Conservation (phyloP, 495 filamentous ascomycete species). For the Annulohypoxylon nitens region DNA sequence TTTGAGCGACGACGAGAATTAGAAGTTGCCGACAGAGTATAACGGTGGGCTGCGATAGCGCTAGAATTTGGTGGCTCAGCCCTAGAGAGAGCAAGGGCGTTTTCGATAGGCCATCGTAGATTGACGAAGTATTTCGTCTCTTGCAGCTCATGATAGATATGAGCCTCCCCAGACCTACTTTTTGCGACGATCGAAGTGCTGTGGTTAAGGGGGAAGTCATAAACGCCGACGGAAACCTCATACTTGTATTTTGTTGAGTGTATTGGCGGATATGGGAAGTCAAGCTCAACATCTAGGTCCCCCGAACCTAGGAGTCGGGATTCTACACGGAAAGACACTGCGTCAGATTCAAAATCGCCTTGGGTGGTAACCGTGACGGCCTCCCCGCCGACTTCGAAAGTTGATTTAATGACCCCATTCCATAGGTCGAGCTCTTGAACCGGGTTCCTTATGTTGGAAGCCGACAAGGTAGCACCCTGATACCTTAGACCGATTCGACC, state of each 20-base stretch:
- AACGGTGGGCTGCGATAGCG: conserved; percentile 38
- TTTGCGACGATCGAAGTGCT: conserved; percentile 30
- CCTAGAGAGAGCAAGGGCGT: conserved; percentile 40
- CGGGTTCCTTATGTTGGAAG: conserved; percentile 43
- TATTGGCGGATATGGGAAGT: conserved; percentile 58
- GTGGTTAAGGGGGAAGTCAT: conserved; percentile 51
- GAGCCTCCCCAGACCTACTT: conserved; percentile 37
- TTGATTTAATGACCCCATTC: conserved; percentile 54
- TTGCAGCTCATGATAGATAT: conserved; percentile 55
- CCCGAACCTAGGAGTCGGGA: conserved; percentile 50
- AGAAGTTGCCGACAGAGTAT: conserved; percentile 26
- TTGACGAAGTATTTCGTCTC: conserved; percentile 56
- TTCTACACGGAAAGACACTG: conserved; percentile 53
- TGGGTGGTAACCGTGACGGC: conserved; percentile 53
- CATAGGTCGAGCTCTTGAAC: conserved; percentile 56
- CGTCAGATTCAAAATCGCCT: conserved; percentile 55
- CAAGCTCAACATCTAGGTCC: conserved; percentile 54
- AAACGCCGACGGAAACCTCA: conserved; percentile 54
- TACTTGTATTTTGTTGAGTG: conserved; percentile 51
- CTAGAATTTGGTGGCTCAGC: conserved; percentile 33
- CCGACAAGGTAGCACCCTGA: conserved; percentile 50
- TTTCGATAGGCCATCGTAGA: conserved; percentile 51
- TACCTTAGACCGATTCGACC: conserved; percentile 61
- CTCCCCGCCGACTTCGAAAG: conserved; percentile 50
- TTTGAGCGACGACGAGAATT: conserved; percentile 23